Percentiles rank a stretch among this genome's conserved stretches.
phyloP scores from a whole-genome alignment of 768 basidiomycete species.

The Scleroderma citrinum region DNA sequence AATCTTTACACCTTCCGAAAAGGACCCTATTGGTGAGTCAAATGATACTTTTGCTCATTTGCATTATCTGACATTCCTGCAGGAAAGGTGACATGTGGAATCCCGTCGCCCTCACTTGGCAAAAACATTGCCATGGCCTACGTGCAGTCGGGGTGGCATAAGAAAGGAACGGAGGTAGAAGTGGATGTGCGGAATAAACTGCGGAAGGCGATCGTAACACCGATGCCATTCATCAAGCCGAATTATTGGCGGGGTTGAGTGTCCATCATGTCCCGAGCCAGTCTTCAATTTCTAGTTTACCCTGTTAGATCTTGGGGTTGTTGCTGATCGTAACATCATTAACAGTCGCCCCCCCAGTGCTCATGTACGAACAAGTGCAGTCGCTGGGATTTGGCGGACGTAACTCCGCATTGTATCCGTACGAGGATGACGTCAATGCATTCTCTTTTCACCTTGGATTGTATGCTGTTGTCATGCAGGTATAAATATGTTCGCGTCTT shows the following conservation, averaged over 20 bases:
- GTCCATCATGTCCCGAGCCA: too few relatives aligned
- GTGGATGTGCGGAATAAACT: constrained; percentile 83
- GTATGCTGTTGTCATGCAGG: too few relatives aligned
- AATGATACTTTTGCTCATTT: background rate
- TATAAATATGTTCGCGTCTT: too few relatives aligned
- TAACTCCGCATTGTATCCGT: too few relatives aligned
- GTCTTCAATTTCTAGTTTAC: too few relatives aligned
- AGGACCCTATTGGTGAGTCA: background rate
- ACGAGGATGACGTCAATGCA: too few relatives aligned
- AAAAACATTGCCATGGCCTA: constrained; percentile 98
- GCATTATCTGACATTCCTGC: constrained; percentile 21
- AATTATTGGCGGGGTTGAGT: constrained; percentile 69
- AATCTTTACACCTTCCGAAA: background rate
- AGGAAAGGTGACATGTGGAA: constrained; percentile 86
- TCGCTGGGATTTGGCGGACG: too few relatives aligned
- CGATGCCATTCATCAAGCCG: constrained; percentile 85
- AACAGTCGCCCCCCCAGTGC: too few relatives aligned
- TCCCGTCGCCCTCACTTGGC: constrained; percentile 84
- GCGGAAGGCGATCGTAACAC: constrained; percentile 64
- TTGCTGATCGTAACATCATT: too few relatives aligned
- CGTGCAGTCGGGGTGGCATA: constrained; percentile 73
- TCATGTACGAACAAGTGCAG: too few relatives aligned
- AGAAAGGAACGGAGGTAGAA: constrained; percentile 80
- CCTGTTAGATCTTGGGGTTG: too few relatives aligned
- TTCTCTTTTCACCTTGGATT: too few relatives aligned